These are phyloP conservation scores for Coniochaeta hoffmannii DNA, from an alignment of 2,329 filamentous ascomycete genomes.

Conservation along the genomic window DNA sequence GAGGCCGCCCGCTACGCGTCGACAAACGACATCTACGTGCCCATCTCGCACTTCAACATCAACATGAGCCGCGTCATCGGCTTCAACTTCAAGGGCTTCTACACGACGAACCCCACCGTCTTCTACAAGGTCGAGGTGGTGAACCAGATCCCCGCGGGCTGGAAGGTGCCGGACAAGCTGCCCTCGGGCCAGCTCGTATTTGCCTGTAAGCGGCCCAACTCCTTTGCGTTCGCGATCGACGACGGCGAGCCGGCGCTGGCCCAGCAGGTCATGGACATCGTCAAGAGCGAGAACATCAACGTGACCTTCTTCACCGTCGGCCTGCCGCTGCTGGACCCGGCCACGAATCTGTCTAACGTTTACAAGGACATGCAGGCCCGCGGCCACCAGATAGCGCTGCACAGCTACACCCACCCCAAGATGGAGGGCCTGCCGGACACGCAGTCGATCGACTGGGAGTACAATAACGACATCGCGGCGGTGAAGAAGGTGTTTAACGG, in stretches of 20 bases:
- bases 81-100: constrained; percentile 59
- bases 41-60: constrained; percentile 58
- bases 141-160: constrained; percentile 39
- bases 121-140: constrained; percentile 57
- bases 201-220: constrained; percentile 59
- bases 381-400: constrained; percentile 62
- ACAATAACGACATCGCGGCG: constrained; percentile 46
- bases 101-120: constrained; percentile 39
- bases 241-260: constrained; percentile 56
- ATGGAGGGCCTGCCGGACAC: constrained; percentile 49
- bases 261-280: constrained; percentile 51
- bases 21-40: constrained; percentile 56
- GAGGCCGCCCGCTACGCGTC: constrained; percentile 53
- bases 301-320: constrained; percentile 69
- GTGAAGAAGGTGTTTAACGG: constrained; percentile 30
- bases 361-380: constrained; percentile 55
- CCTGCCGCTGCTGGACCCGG: constrained; percentile 47
- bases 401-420: constrained; percentile 63
- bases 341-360: constrained; percentile 54
- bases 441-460: constrained; percentile 53
- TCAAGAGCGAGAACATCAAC: constrained; percentile 53
- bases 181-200: constrained; percentile 55
- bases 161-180: constrained; percentile 50
- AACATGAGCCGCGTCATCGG: constrained; percentile 48
- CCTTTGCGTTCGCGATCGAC: constrained; percentile 66